These are phyloP conservation scores for Microdochium paspali DNA, from an alignment of 2,329 filamentous ascomycete species.

Conservation along the genomic window DNA sequence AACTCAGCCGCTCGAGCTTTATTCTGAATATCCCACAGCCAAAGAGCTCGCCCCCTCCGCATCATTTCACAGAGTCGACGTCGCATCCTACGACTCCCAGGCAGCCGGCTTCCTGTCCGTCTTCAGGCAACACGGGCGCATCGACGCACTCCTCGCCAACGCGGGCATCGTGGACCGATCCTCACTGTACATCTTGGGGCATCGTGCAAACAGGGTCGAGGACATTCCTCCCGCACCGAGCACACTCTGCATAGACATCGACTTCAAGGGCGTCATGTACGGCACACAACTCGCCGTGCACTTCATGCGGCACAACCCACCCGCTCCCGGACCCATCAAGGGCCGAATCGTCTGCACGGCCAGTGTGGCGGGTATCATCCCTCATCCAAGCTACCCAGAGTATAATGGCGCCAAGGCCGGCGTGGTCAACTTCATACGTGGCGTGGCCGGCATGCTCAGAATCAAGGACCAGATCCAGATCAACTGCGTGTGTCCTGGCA, in stretches of 20 bases:
- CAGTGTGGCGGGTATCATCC: slow-evolving; percentile 30
- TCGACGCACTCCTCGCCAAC: slow-evolving; percentile 39
- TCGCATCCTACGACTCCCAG: slow-evolving; percentile 35
- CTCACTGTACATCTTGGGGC: slow-evolving; percentile 29
- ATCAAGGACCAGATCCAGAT: slow-evolving; percentile 37
- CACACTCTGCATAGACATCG: slow-evolving; percentile 33
- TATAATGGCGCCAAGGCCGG: slow-evolving; percentile 42
- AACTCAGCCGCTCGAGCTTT: background rate
- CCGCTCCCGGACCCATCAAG: slow-evolving; percentile 31
- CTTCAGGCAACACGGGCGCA: slow-evolving; percentile 30
- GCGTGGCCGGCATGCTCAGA: slow-evolving; percentile 25
- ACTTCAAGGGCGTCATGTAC: slow-evolving; percentile 41
- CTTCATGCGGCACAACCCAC: slow-evolving; percentile 40
- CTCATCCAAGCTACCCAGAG: slow-evolving; percentile 33
- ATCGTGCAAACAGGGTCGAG: slow-evolving; percentile 7
- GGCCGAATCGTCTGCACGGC: slow-evolving; percentile 19
- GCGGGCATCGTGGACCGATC: slow-evolving; percentile 37
- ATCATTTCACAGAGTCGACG: slow-evolving; percentile 33
- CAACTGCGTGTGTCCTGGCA: slow-evolving; percentile 37
- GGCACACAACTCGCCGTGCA: slow-evolving; percentile 38
- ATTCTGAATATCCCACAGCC: background rate
- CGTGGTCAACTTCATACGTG: slow-evolving; percentile 29
- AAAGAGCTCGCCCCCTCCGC: slow-evolving; percentile 12
- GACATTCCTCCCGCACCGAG: slow-evolving; percentile 32
- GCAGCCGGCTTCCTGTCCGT: slow-evolving; percentile 29